Percentiles rank a stretch among this genome's conserved stretches.
Evolutionary conservation across 805 yeast species (phyloP).

Genomic region (Jamesozyma jinghongensis): DNA sequence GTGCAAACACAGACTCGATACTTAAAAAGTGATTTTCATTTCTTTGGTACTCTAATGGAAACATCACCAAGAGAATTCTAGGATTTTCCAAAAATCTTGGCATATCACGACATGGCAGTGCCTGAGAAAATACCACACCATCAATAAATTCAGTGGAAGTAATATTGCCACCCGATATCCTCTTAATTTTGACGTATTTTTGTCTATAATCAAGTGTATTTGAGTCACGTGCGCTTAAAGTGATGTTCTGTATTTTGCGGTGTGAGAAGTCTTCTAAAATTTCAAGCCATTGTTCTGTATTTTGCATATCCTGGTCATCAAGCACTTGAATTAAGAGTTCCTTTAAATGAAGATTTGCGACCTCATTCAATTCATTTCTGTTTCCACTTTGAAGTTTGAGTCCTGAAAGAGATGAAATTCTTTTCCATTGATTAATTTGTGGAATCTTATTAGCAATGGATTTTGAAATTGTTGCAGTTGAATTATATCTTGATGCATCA

Average conservation of each 20-base stretch:
- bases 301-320: constrained; percentile 44
- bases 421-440: constrained; percentile 12
- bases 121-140: constrained; percentile 80
- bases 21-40: constrained; percentile 74
- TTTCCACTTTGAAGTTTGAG: constrained; percentile 10
- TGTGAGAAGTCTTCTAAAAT: constrained; percentile 41
- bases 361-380: constrained; percentile 30
- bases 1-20: constrained; percentile 73
- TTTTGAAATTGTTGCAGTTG: constrained; percentile 4
- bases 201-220: constrained; percentile 81
- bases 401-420: constrained; percentile 16
- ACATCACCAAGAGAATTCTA: constrained; percentile 69
- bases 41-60: constrained; percentile 78
- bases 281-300: constrained; percentile 49
- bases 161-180: constrained; percentile 67
- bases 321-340: constrained; percentile 50
- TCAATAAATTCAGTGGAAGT: constrained; percentile 53
- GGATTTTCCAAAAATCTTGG: constrained; percentile 55
- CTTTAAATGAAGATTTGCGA: constrained; percentile 37
- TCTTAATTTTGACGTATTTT: constrained; percentile 70
- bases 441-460: constrained; percentile 3
- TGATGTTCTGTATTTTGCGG: constrained; percentile 47
- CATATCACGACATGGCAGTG: constrained; percentile 75
- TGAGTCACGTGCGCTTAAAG: constrained; percentile 50
- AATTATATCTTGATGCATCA: background rate